These are phyloP conservation scores for Pythium apleroticum DNA, from an alignment of 352 stramenopile genomes.

Conservation along the genomic window DNA sequence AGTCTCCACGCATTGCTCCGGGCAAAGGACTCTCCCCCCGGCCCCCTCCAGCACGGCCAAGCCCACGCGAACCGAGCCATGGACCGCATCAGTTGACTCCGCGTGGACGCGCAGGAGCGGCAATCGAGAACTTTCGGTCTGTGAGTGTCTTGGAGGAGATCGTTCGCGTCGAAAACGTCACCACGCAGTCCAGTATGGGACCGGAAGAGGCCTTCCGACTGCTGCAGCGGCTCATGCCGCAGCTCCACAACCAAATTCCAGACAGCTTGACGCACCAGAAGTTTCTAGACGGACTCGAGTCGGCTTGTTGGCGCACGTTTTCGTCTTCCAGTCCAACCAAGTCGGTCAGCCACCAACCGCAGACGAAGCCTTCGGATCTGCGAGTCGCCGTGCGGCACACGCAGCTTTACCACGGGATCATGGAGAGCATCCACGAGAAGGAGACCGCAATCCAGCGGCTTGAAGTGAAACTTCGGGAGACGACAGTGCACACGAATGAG, in stretches of 20 bases:
- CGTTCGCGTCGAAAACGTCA: slow-evolving; percentile 22
- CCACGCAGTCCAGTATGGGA: slow-evolving; percentile 13
- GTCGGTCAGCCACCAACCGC: background rate
- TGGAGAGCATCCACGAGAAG: slow-evolving; percentile 25
- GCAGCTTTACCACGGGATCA: slow-evolving; percentile 26
- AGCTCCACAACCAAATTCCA: slow-evolving; percentile 2
- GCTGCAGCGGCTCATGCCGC: slow-evolving; percentile 17
- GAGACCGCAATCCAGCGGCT: slow-evolving; percentile 19
- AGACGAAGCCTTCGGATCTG: background rate
- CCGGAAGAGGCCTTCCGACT: slow-evolving; percentile 27
- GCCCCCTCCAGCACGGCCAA: slow-evolving; percentile 11
- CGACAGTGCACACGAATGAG: slow-evolving; percentile 14
- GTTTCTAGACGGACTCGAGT: slow-evolving; percentile 23
- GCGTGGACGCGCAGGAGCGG: background rate
- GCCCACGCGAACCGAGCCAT: slow-evolving; percentile 8
- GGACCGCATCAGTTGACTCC: background rate
- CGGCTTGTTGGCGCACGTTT: slow-evolving; percentile 21
- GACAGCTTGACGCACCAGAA: slow-evolving; percentile 17
- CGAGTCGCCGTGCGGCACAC: slow-evolving; percentile 19
- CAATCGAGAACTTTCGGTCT: slow-evolving; percentile 27
- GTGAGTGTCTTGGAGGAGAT: slow-evolving; percentile 26
- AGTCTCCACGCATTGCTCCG: background rate
- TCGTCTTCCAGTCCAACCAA: background rate
- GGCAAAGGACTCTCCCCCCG: slow-evolving; percentile 7
- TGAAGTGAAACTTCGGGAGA: slow-evolving; percentile 17